Conservation (phyloP, 2,329 filamentous ascomycete species). For the Aspergillus fischeri region DNA sequence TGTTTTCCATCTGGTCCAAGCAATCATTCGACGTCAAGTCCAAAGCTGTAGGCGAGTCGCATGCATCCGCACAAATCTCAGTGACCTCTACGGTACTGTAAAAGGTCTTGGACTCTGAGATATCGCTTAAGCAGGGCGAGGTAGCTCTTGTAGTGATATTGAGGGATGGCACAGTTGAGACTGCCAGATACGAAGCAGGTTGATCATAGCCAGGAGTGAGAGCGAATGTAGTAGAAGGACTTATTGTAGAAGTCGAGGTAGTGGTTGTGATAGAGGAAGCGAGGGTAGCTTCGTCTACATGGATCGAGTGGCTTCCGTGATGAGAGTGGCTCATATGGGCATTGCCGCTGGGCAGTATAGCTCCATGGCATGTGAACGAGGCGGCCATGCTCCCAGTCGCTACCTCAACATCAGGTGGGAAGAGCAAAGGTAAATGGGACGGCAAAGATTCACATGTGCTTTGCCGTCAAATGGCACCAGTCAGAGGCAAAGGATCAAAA, state of each 20-base stretch:
- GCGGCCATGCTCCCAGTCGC: conserved; percentile 8
- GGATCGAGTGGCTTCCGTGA: background rate
- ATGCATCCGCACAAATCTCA: conserved; percentile 12
- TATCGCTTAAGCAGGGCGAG: conserved; percentile 7
- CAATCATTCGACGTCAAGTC: background rate
- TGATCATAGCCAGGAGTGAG: conserved; percentile 2
- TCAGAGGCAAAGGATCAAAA: conserved; percentile 1
- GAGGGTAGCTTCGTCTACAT: background rate
- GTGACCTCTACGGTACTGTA: conserved; percentile 19
- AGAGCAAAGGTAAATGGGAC: conserved; percentile 1
- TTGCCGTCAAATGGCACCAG: conserved; percentile 13
- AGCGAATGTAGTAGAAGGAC: conserved; percentile 7
- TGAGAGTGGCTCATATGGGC: conserved; percentile 1
- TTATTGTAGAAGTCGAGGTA: background rate
- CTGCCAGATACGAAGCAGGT: background rate
- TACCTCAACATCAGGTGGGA: conserved; percentile 6
- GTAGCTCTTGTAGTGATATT: conserved; percentile 8
- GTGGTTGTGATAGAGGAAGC: background rate
- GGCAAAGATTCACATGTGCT: conserved; percentile 12
- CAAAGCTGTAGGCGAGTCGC: background rate
- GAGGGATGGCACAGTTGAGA: conserved; percentile 6
- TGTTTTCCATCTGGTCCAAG: conserved; percentile 4
- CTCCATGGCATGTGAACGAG: conserved; percentile 27
- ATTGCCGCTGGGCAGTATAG: conserved; percentile 14
- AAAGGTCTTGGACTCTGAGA: conserved; percentile 17